Percentiles rank a stretch among this genome's conserved stretches.
Evolutionary conservation across 2,329 filamentous ascomycete species (phyloP).

Genomic region (Colletotrichum falcatum): DNA sequence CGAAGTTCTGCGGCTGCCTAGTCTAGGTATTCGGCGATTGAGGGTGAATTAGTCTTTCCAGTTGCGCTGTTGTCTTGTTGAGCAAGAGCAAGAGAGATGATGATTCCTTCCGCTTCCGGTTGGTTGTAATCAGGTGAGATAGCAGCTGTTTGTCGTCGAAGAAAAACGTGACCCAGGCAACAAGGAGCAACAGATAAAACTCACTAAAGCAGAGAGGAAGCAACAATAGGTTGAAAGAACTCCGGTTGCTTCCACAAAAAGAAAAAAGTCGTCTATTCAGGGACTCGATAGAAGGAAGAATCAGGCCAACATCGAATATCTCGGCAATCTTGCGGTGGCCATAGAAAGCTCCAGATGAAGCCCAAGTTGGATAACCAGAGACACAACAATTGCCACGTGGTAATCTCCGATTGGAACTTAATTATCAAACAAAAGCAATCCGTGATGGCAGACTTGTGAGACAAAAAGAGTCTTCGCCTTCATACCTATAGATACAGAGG

Average conservation of each 20-base stretch:
- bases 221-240: too few relatives aligned
- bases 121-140: background rate
- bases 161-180: background rate
- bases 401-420: too few relatives aligned
- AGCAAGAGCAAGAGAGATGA: background rate
- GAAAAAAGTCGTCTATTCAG: fast-evolving
- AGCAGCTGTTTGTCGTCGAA: too few relatives aligned
- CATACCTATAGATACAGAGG: too few relatives aligned
- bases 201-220: background rate
- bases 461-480: too few relatives aligned
- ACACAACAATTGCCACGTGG: too few relatives aligned
- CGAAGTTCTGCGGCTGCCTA: background rate
- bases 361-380: too few relatives aligned
- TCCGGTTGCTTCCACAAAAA: background rate
- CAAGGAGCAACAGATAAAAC: background rate
- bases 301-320: too few relatives aligned
- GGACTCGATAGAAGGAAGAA: background rate
- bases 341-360: too few relatives aligned
- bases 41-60: too few relatives aligned
- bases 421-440: too few relatives aligned
- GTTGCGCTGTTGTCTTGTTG: background rate
- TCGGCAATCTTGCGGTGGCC: background rate
- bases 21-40: background rate
- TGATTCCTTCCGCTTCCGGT: background rate
- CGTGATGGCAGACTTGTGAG: too few relatives aligned